Conservation (phyloP, 2,329 filamentous ascomycete species). For the Lizonia empirigonia region DNA sequence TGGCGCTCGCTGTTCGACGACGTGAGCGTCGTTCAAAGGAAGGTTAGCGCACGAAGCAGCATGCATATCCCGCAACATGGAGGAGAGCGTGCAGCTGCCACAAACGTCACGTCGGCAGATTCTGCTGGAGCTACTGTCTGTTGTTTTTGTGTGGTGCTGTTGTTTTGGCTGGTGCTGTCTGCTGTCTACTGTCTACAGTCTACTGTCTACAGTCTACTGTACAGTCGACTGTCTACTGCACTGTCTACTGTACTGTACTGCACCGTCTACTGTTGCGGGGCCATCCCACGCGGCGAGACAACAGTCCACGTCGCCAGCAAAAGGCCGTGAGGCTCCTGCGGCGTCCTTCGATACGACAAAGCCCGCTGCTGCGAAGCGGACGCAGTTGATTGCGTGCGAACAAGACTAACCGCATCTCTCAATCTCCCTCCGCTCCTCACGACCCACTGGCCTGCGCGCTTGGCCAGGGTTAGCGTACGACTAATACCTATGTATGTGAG, state of each 20-base stretch:
- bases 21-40: too few relatives aligned
- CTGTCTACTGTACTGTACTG: too few relatives aligned
- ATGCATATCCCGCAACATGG: constrained; percentile 6
- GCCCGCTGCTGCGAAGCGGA: constrained; percentile 6
- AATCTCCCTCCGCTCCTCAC: constrained; percentile 16
- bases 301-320: too few relatives aligned
- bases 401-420: constrained; percentile 15
- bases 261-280: too few relatives aligned
- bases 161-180: too few relatives aligned
- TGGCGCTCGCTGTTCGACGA: constrained; percentile 8
- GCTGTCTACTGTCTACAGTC: too few relatives aligned
- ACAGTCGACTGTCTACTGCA: too few relatives aligned
- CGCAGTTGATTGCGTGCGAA: constrained; percentile 15
- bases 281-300: too few relatives aligned
- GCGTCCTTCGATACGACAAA: background rate
- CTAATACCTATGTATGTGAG: constrained; percentile 28
- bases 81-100: constrained; percentile 15
- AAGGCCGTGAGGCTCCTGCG: constrained; percentile 1
- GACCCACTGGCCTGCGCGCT: constrained; percentile 24
- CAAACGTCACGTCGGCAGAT: constrained; percentile 19
- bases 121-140: too few relatives aligned
- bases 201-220: too few relatives aligned
- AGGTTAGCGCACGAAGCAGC: constrained; percentile 2
- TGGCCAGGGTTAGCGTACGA: constrained; percentile 37
- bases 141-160: too few relatives aligned